Base-by-base conservation (phyloP, 2,329 filamentous ascomycete genomes). In the Penicillium freii region DNA sequence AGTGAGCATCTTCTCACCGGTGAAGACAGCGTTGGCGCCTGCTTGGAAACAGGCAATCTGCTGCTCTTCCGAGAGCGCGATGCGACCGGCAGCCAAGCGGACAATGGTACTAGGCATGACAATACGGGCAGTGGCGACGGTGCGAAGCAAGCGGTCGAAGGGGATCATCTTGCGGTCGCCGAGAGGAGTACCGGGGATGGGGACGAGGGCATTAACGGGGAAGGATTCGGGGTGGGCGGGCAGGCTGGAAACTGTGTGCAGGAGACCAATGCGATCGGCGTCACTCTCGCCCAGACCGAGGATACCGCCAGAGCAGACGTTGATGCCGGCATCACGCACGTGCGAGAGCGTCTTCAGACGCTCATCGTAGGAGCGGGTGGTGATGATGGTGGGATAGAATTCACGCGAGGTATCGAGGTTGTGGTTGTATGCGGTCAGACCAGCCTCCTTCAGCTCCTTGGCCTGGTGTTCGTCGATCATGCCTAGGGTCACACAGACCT, bases 1-100 rank as follows among this genome's bases (percentile, higher is more conserved):
- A 5, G 92, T 96, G 76, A 96, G 74, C 92, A 96, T 96, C 82
- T 93, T 96, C 79, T 96, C 92, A 9, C 92, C 92, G 0, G 92
- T 96, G 71, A 96, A 96, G 34, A 96, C 88, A n/a, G 92, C 92
- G 68, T 96, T 96, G 1, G 92, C 92, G 15, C 92, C 92, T 0
- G 91, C 91, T 84, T 90, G 87, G 78, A 96, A 96, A 75, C 91
- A 96, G 63, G 93, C 73, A 15, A 91, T 87, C 77, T 96, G 92
- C 78, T 96, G 88, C 76, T 94, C 91, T 77, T 96, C 92, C 4
- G 84, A 83, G 84, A 96, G 88, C 13, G 87, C 90, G 72, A 90
- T 92, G 46, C 92, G 81, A 3, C 92, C 92, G 0, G 92, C 92
- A 0, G 92, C 92, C 47, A 96, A 86, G 43, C 92, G 86, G 62